A percentile compares a stretch with the other conserved stretches of the same genome.
phyloP scores from a whole-genome alignment of 1,284 basidiomycete genomes.

The Schizopora paradoxa region DNA sequence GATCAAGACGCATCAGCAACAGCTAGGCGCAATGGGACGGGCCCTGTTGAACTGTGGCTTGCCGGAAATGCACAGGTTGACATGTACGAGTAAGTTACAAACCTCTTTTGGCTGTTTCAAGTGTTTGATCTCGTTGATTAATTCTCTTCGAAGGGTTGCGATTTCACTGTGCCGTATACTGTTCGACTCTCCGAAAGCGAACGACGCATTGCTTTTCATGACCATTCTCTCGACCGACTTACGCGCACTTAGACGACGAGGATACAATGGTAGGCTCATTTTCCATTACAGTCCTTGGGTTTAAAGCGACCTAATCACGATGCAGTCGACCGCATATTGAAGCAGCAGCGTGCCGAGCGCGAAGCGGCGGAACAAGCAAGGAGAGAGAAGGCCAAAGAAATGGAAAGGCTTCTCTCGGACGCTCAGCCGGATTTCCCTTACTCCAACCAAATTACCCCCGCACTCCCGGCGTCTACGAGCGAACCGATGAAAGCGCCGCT shows the following conservation, averaged over 20 bases:
- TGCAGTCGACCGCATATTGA: conserved; percentile 85
- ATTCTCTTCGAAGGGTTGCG: conserved; percentile 52
- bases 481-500: neutral
- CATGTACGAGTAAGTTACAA: conserved; percentile 83
- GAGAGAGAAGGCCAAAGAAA: conserved; percentile 24
- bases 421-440: conserved; percentile 6
- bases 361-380: conserved; percentile 52
- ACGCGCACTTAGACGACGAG: conserved; percentile 76
- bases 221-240: conserved; percentile 91
- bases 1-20: conserved; percentile 73
- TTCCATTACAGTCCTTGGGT: neutral
- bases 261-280: conserved; percentile 64
- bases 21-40: conserved; percentile 50
- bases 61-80: conserved; percentile 75
- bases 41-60: conserved; percentile 73
- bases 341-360: conserved; percentile 74
- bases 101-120: neutral
- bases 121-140: conserved; percentile 7
- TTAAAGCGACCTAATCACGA: neutral
- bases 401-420: conserved; percentile 17
- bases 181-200: conserved; percentile 70
- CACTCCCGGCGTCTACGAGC: conserved; percentile 2
- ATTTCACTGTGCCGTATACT: conserved; percentile 73
- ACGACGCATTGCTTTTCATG: conserved; percentile 85
- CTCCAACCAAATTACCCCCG: conserved; percentile 4